Conservation (phyloP, 148 eudicot species). For the Rhododendron ovatum region DNA sequence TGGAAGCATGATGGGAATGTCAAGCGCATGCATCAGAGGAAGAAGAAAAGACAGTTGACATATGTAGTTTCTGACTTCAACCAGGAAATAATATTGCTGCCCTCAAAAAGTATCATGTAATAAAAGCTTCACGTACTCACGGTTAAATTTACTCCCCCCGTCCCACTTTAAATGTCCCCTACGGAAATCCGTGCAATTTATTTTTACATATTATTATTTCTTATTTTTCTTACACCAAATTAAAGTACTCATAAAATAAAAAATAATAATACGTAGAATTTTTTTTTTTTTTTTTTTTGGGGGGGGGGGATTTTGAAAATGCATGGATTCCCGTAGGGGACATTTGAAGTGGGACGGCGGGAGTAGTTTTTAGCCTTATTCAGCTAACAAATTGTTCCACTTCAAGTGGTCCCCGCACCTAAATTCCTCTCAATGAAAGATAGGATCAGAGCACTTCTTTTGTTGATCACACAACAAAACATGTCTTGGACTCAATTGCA, state of each 20-base stretch:
- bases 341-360: too few species aligned
- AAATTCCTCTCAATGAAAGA: not conserved
- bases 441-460: not conserved
- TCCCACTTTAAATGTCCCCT: too few species aligned
- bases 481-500: not conserved
- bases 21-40: not conserved
- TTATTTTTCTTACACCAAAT: too few species aligned
- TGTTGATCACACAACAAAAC: not conserved
- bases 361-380: not conserved
- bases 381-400: not conserved
- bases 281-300: too few species aligned
- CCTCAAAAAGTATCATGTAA: not conserved
- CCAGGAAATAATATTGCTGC: not conserved
- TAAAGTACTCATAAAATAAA: too few species aligned
- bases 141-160: not conserved
- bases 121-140: not conserved
- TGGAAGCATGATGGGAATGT: not conserved
- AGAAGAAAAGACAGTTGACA: not conserved
- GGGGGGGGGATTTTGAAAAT: too few species aligned
- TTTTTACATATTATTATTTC: too few species aligned
- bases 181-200: too few species aligned
- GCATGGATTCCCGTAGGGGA: too few species aligned
- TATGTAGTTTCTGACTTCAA: not conserved
- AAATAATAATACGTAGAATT: too few species aligned
- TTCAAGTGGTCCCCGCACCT: not conserved